Conservation (phyloP, 2,329 filamentous ascomycete genomes). For the Diplodia scrobiculata region DNA sequence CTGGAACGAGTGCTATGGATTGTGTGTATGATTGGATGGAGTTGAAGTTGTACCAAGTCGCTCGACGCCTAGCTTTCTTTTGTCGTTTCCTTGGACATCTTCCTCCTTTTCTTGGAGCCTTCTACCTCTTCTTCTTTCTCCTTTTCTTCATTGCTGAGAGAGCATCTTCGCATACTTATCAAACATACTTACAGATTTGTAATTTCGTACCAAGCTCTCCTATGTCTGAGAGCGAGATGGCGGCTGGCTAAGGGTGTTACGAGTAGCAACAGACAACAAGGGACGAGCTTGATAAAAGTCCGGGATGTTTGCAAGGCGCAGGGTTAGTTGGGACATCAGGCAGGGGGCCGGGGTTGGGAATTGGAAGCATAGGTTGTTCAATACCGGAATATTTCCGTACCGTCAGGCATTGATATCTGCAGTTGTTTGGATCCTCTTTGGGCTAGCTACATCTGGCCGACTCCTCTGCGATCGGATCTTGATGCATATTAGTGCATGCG, state of each 20-base stretch:
- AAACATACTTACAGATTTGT: constrained; percentile 11
- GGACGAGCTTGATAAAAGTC: constrained; percentile 1
- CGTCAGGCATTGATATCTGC: neutral
- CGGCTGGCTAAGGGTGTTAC: neutral
- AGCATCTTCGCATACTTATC: neutral
- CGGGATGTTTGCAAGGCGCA: constrained; percentile 8
- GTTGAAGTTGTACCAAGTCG: neutral
- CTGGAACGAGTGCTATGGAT: neutral
- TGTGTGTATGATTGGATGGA: constrained; percentile 7
- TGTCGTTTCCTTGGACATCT: neutral
- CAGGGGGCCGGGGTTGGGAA: neutral
- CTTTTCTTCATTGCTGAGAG: neutral
- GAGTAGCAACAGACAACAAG: constrained; percentile 1
- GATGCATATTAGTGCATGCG: neutral
- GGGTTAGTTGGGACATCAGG: neutral
- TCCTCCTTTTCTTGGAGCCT: neutral
- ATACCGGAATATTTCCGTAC: neutral
- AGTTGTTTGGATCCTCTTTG: neutral
- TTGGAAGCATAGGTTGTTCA: constrained; percentile 2
- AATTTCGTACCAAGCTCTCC: neutral
- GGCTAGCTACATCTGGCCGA: neutral
- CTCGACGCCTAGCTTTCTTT: neutral
- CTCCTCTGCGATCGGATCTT: neutral
- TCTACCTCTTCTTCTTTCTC: neutral
- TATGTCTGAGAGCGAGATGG: neutral